Evolutionary conservation across 139 green algal species (phyloP), one percentile per base, ranked within the genome.

Genomic region (Raphidocelis subcapitata): DNA sequence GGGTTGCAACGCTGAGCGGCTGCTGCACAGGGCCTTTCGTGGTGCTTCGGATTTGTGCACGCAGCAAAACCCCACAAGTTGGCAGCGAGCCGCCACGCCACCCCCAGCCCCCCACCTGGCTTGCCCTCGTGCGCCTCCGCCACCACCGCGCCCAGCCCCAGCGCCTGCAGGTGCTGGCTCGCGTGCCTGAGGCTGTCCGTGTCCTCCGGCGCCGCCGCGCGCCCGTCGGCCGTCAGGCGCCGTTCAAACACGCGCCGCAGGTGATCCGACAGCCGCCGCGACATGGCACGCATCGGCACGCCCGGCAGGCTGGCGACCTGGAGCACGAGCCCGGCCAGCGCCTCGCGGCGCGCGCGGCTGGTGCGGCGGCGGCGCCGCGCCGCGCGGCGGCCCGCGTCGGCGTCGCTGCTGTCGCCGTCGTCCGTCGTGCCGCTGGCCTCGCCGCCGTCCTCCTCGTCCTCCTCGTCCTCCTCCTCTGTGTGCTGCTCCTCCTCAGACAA

Each of bases 91-190:
- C n/a, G n/a, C n/a, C n/a, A n/a, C n/a, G n/a, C n/a, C n/a, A n/a
- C n/a, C n/a, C n/a, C 33, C 24, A 3, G 26, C 41, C 20, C 18
- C 70, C 18, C 23, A 77, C 70, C 70, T 63, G 70, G 61, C 35
- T 37, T 28, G 18, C 70, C 70, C 57, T 77, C 70, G 26, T 77
- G 70, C 32, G 62, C 61, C 61, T 77, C 61, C 16, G 70, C 70
- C n/a, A 60, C 44, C 15, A 70, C 29, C 37, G 69, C 69, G 1
- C 69, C 56, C 4, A 65, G 23, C 16, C 69, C 69, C n/a, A 75
- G 69, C 3, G 69, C 69, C 69, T 75, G 69, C 36, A 75, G 37
- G 12, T 44, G 36, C 69, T 49, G 56, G 28, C 26, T 67, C 20
- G 29, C 28, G 29, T 28, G 21, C 44, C 55, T 49, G 15, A n/a